phyloP scores from a whole-genome alignment of 169 alveolate genomes.

The Eimeria maxima region DNA sequence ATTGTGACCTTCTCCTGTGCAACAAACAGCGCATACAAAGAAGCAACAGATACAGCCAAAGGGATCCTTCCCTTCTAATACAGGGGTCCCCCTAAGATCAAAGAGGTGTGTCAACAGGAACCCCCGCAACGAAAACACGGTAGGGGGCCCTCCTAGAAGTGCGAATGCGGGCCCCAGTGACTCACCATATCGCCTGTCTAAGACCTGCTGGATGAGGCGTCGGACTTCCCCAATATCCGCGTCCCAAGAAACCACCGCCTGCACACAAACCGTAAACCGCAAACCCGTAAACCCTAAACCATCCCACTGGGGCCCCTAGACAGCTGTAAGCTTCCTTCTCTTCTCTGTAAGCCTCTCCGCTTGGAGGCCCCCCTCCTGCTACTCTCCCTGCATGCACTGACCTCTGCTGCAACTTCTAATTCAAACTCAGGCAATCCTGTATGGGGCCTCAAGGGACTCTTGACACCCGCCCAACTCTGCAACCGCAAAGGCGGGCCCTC shows the following conservation, averaged over 20 bases:
- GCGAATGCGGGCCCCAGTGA: neutral
- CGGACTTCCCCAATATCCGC: slow-evolving; percentile 9
- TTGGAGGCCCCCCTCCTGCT: no score
- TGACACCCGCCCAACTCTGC: neutral
- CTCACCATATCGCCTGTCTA: slow-evolving; percentile 21
- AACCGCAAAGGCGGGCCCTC: no score
- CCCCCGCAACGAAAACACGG: neutral
- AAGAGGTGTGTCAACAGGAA: neutral
- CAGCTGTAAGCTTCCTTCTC: neutral
- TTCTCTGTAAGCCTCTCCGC: neutral
- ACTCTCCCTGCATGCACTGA: neutral
- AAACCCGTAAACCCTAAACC: neutral
- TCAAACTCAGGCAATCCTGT: neutral
- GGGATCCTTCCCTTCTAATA: no score
- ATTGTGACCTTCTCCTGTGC: neutral
- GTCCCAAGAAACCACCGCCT: slow-evolving; percentile 55
- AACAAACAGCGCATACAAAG: neutral
- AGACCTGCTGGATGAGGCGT: neutral
- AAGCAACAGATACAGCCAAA: no score
- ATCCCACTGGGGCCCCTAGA: neutral
- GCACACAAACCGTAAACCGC: slow-evolving; percentile 5
- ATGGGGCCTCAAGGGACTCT: neutral
- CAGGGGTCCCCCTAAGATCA: neutral
- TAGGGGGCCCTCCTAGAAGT: neutral
- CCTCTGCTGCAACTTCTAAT: slow-evolving; percentile 53